Evolutionary conservation across 2,329 filamentous ascomycete genomes (phyloP).

Genomic region (Colletotrichum agaves): DNA sequence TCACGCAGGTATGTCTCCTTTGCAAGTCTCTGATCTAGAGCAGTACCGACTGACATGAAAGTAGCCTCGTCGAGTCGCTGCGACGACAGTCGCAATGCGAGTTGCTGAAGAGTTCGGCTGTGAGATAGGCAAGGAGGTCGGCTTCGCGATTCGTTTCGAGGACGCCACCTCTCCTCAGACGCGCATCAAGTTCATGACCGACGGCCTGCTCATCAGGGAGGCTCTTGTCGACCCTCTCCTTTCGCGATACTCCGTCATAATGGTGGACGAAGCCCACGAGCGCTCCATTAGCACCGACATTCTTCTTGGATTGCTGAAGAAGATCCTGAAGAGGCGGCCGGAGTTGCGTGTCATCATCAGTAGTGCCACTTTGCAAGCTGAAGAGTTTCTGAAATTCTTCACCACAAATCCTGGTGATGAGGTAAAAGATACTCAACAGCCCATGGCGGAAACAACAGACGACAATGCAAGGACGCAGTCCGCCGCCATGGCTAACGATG

Average conservation of each 20-base stretch:
- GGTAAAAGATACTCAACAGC: conserved; percentile 34
- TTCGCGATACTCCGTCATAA: conserved; percentile 92
- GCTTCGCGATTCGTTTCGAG: conserved; percentile 93
- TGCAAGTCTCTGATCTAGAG: neutral
- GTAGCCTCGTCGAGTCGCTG: conserved; percentile 88
- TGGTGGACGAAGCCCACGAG: conserved; percentile 98
- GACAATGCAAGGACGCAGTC: conserved; percentile 34
- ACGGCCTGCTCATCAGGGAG: conserved; percentile 90
- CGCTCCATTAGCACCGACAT: conserved; percentile 93
- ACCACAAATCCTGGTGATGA: conserved; percentile 45
- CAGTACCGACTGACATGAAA: conserved; percentile 2
- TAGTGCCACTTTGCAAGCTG: conserved; percentile 92
- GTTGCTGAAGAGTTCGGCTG: conserved; percentile 92
- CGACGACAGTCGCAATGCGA: conserved; percentile 86
- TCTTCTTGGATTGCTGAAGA: conserved; percentile 88
- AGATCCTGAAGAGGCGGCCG: conserved; percentile 81
- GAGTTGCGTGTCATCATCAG: conserved; percentile 91
- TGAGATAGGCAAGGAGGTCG: conserved; percentile 88
- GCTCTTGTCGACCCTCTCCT: conserved; percentile 92
- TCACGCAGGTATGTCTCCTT: conserved; percentile 80
- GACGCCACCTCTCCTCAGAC: conserved; percentile 89
- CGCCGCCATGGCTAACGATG: conserved; percentile 39
- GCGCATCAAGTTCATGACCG: conserved; percentile 93
- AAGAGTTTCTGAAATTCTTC: conserved; percentile 87
- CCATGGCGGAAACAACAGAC: conserved; percentile 33